phyloP scores from a whole-genome alignment of 1,139 yeast species.

The Lizanozyma gosingica region DNA sequence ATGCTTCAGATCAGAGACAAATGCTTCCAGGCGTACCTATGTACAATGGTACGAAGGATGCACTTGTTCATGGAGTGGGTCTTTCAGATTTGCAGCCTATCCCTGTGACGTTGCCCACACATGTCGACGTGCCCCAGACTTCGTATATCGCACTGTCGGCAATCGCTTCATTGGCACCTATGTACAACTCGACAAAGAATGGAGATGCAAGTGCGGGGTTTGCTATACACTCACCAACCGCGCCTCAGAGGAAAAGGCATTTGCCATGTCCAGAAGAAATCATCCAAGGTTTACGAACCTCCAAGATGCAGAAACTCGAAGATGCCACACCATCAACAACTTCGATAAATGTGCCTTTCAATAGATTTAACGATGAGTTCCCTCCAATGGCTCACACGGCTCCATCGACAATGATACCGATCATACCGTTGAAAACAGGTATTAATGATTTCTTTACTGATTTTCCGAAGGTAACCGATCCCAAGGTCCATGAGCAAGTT shows the following conservation, averaged over 20 bases:
- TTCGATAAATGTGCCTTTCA: constrained; percentile 3
- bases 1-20: too few species aligned
- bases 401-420: constrained; percentile 31
- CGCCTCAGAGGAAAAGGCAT: not conserved
- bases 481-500: constrained; percentile 14
- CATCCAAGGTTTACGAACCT: not conserved
- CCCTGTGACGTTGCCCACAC: too few species aligned
- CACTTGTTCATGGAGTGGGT: too few species aligned
- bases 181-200: too few species aligned
- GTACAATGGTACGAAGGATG: too few species aligned
- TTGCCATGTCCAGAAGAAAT: not conserved
- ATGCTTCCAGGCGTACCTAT: too few species aligned
- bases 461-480: constrained; percentile 14
- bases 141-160: too few species aligned
- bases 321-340: constrained; percentile 8
- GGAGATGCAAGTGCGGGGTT: too few species aligned
- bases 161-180: too few species aligned
- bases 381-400: constrained; percentile 19
- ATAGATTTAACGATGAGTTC: constrained; percentile 2
- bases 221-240: too few species aligned
- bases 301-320: constrained; percentile 7
- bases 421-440: constrained; percentile 20
- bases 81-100: too few species aligned
- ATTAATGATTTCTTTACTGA: constrained; percentile 29
- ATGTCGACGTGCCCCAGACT: too few species aligned